Percentiles rank a stretch among this genome's conserved stretches.
phyloP scores from a whole-genome alignment of 1,139 yeast species.

The Candida glucosophila region DNA sequence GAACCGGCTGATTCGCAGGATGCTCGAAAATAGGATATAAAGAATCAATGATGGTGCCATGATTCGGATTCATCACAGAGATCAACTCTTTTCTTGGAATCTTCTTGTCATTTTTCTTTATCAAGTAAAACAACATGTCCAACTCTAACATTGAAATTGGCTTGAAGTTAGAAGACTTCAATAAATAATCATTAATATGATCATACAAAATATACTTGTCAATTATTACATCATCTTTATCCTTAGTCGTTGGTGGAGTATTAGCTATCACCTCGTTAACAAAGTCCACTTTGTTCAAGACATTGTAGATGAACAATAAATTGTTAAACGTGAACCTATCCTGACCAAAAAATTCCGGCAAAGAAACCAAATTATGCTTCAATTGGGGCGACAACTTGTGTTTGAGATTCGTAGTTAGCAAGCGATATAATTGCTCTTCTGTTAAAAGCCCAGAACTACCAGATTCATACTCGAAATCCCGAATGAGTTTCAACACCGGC shows the following conservation, averaged over 20 bases:
- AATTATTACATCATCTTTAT: constrained; percentile 37
- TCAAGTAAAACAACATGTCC: constrained; percentile 39
- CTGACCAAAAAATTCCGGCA: constrained; percentile 31
- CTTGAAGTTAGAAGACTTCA: constrained; percentile 44
- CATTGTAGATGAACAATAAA: constrained; percentile 34
- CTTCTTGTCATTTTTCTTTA: constrained; percentile 38
- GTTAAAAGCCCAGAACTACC: constrained; percentile 25
- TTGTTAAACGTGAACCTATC: constrained; percentile 32
- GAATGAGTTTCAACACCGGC: constrained; percentile 40
- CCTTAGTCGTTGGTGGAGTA: constrained; percentile 39
- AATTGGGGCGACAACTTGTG: constrained; percentile 35
- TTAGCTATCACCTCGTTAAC: constrained; percentile 57
- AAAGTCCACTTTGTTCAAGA: constrained; percentile 37
- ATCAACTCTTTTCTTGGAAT: constrained; percentile 47
- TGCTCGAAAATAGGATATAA: constrained; percentile 35
- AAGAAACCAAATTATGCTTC: constrained; percentile 24
- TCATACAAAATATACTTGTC: constrained; percentile 34
- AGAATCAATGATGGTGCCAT: constrained; percentile 26
- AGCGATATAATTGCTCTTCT: constrained; percentile 24
- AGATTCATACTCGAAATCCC: constrained; percentile 34
- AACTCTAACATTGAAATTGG: constrained; percentile 37
- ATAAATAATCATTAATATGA: constrained; percentile 42
- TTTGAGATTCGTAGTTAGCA: constrained; percentile 30
- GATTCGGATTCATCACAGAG: constrained; percentile 39
- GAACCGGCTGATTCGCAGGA: constrained; percentile 27